These are phyloP conservation scores for Plectranthus barbatus DNA, from an alignment of 257 asterid species.

Conservation along the genomic window DNA sequence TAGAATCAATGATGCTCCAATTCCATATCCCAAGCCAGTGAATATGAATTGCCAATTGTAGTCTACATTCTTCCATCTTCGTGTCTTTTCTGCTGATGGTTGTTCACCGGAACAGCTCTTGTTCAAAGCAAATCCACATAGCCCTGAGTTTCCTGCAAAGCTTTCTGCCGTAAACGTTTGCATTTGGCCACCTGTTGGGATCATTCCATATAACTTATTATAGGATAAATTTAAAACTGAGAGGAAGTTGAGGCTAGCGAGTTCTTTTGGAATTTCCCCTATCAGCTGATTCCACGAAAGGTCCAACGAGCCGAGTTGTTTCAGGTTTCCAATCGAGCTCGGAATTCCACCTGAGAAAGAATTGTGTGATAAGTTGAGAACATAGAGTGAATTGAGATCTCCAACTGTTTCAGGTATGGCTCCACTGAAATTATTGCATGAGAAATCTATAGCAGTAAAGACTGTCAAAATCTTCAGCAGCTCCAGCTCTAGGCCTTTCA, in stretches of 20 bases:
- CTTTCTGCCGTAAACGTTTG: slow-evolving; percentile 17
- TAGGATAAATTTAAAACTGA: slow-evolving; percentile 31
- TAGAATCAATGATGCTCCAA: slow-evolving; percentile 45
- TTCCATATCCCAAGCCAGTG: slow-evolving; percentile 44
- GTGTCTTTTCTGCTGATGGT: neutral
- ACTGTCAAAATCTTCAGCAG: slow-evolving; percentile 50
- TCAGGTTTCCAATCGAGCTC: slow-evolving; percentile 37
- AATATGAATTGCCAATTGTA: slow-evolving; percentile 49
- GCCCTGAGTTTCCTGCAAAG: slow-evolving; percentile 20
- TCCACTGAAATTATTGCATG: too few relatives aligned
- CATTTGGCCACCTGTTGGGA: slow-evolving; percentile 27
- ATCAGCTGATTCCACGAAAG: too few relatives aligned
- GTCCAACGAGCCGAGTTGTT: too few relatives aligned
- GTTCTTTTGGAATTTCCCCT: slow-evolving; percentile 35
- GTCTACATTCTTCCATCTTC: neutral
- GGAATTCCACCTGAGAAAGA: too few relatives aligned
- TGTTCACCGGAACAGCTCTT: neutral
- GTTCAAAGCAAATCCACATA: slow-evolving; percentile 28
- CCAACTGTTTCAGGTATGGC: slow-evolving; percentile 42
- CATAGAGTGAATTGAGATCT: too few relatives aligned
- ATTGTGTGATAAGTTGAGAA: too few relatives aligned
- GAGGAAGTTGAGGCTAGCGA: slow-evolving; percentile 36
- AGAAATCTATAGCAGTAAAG: too few relatives aligned
- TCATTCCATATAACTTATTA: slow-evolving; percentile 31
- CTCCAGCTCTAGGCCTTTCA: slow-evolving; percentile 52